Evolutionary conservation across 2,329 filamentous ascomycete genomes (phyloP).

Genomic region (Aspergillus viridinutans): DNA sequence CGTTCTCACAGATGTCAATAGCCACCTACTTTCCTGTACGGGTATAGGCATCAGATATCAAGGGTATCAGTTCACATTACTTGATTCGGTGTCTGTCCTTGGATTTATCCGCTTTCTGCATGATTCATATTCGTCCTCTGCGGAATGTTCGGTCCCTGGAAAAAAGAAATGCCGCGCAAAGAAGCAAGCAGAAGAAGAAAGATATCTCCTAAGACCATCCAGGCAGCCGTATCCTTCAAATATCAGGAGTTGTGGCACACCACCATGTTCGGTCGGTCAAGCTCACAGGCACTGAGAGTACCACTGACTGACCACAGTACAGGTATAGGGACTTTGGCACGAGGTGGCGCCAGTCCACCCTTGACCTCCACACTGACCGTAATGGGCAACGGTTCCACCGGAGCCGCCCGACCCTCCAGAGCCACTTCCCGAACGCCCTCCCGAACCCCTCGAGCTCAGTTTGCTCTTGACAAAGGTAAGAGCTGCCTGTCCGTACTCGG

Average conservation of each 20-base stretch:
- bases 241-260: too few relatives aligned
- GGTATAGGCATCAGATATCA: neutral
- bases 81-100: neutral
- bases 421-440: neutral
- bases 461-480: constrained; percentile 54
- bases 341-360: neutral
- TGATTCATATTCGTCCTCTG: neutral
- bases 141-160: too few relatives aligned
- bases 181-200: neutral
- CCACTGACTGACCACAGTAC: neutral
- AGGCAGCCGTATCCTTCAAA: neutral
- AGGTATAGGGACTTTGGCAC: neutral
- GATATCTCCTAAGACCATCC: neutral
- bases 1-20: neutral
- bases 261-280: neutral
- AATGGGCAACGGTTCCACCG: neutral
- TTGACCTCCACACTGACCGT: neutral
- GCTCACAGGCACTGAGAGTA: neutral
- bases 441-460: constrained; percentile 1
- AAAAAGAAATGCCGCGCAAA: neutral
- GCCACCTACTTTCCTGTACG: neutral
- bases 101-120: neutral
- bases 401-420: neutral
- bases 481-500: constrained; percentile 57
- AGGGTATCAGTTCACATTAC: neutral